Evolutionary conservation across 768 basidiomycete genomes (phyloP).

Genomic region (Antrodiella citrinella): DNA sequence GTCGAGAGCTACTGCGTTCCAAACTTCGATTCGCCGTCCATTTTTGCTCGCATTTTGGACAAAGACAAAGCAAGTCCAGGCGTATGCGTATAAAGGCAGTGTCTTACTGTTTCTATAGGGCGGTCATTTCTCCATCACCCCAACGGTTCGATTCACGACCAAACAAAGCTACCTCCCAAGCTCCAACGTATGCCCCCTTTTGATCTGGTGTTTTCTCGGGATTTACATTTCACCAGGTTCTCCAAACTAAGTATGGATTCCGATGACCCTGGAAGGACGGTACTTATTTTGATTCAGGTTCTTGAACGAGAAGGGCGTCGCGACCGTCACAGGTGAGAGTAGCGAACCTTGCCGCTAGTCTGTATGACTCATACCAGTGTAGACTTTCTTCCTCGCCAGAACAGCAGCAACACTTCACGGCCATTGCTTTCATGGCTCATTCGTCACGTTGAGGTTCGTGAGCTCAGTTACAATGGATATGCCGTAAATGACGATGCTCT

Average conservation of each 20-base stretch:
- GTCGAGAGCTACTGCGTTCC: constrained; percentile 93
- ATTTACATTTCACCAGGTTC: constrained; percentile 44
- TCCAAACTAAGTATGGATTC: constrained; percentile 69
- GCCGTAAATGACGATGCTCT: too few relatives aligned
- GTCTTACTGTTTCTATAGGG: too few relatives aligned
- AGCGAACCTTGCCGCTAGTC: background rate
- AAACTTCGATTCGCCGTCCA: constrained; percentile 87
- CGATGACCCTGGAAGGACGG: too few relatives aligned
- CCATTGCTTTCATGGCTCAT: constrained; percentile 80
- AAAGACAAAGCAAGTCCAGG: constrained; percentile 51
- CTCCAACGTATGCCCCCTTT: constrained; percentile 51
- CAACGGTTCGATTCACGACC: constrained; percentile 55
- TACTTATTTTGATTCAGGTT: too few relatives aligned
- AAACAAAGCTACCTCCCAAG: constrained; percentile 82
- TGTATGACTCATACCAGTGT: background rate
- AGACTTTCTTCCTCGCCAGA: constrained; percentile 77
- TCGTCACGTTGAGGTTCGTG: constrained; percentile 62
- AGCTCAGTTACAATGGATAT: background rate
- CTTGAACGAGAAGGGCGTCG: constrained; percentile 83
- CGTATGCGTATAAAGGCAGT: too few relatives aligned
- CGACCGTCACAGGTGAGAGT: constrained; percentile 62
- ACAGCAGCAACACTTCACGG: constrained; percentile 32
- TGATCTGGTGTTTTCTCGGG: too few relatives aligned
- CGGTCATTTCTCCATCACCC: constrained; percentile 88
- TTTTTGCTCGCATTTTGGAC: constrained; percentile 86